These are phyloP conservation scores for Podaxis sp. DNA, from an alignment of 768 basidiomycete genomes.

Conservation along the genomic window DNA sequence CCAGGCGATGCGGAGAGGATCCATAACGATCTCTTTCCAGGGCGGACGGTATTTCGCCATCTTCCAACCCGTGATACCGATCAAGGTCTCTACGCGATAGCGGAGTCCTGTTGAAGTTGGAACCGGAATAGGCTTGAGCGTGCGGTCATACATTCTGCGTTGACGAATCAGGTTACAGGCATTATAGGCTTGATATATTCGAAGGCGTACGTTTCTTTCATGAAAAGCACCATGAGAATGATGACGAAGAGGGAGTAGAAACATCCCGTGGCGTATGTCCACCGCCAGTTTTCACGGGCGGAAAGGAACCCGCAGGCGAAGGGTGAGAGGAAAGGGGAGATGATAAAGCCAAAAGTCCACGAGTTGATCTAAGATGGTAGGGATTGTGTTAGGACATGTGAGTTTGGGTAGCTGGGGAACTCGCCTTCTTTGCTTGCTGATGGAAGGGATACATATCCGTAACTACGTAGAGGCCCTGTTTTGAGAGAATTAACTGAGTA, in stretches of 20 bases:
- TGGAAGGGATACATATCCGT: constrained; percentile 72
- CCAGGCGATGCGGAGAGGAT: constrained; percentile 56
- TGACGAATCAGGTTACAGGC: not conserved
- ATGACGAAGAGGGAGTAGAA: constrained; percentile 59
- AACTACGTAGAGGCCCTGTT: constrained; percentile 57
- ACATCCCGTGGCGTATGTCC: constrained; percentile 67
- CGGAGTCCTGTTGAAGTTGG: constrained; percentile 42
- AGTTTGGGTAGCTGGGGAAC: not conserved
- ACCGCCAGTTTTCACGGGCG: constrained; percentile 57
- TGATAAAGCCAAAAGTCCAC: constrained; percentile 74
- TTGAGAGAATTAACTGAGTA: not conserved
- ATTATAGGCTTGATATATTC: not conserved
- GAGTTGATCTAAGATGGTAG: constrained; percentile 48
- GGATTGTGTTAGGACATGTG: not conserved
- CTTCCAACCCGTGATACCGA: constrained; percentile 61
- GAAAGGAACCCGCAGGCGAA: constrained; percentile 70
- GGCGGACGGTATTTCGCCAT: constrained; percentile 59
- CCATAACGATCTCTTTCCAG: constrained; percentile 45
- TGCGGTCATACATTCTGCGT: constrained; percentile 63
- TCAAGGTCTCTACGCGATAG: constrained; percentile 56
- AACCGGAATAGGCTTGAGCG: constrained; percentile 47
- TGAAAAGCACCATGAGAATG: constrained; percentile 54
- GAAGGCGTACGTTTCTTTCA: constrained; percentile 60
- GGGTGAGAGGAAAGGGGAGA: constrained; percentile 64
- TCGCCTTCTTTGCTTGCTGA: constrained; percentile 62